Conservation (phyloP, 768 basidiomycete genomes). For the Tremella mesenterica region DNA sequence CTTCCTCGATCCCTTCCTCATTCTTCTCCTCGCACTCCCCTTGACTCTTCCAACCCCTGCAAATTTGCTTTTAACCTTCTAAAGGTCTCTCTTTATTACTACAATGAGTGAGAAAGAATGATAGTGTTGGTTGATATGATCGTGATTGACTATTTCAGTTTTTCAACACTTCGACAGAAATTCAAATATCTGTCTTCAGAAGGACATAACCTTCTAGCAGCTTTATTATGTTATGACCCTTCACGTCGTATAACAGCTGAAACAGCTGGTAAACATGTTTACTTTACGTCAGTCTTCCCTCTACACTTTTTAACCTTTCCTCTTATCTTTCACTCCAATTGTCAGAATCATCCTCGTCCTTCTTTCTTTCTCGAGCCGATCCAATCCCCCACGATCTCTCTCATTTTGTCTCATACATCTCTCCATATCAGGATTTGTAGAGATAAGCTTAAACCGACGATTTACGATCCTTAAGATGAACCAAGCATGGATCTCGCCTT, state of each 20-base stretch:
- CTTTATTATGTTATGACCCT: conserved; percentile 81
- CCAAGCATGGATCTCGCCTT: too few species aligned
- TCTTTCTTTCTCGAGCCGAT: too few species aligned
- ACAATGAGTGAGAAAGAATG: background rate
- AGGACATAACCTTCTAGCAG: conserved; percentile 75
- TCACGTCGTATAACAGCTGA: conserved; percentile 75
- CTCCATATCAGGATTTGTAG: too few species aligned
- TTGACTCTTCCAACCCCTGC: background rate
- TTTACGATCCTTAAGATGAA: too few species aligned
- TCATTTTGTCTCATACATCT: too few species aligned
- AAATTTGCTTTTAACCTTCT: background rate
- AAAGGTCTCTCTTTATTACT: background rate
- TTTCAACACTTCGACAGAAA: conserved; percentile 59
- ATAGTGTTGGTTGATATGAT: too few species aligned
- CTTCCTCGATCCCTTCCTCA: conserved; percentile 7
- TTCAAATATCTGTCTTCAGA: conserved; percentile 75
- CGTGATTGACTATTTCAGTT: too few species aligned
- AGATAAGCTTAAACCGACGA: too few species aligned
- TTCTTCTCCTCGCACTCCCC: too few species aligned
- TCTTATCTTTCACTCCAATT: background rate
- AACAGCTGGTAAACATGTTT: conserved; percentile 81
- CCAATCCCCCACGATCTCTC: too few species aligned
- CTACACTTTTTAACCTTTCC: background rate
- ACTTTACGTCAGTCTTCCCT: conserved; percentile 61
- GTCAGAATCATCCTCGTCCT: too few species aligned